phyloP scores from a whole-genome alignment of 2,329 filamentous ascomycete species.

The Cercospora sp. region DNA sequence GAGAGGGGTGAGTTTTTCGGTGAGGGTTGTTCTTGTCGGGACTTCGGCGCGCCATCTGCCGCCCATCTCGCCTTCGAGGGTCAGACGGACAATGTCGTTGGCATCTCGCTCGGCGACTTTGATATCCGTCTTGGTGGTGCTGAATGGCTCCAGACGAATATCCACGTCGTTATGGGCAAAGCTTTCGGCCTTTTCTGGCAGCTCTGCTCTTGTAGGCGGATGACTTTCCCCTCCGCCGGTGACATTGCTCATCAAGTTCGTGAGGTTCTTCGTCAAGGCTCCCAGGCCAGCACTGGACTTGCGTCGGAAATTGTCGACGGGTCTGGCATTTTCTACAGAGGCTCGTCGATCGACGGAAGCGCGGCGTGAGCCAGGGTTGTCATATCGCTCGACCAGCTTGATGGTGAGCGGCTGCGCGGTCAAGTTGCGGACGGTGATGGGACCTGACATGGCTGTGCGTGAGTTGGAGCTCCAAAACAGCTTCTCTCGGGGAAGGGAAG shows the following conservation, averaged over 20 bases:
- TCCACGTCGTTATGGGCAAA: conserved; percentile 64
- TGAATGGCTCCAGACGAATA: conserved; percentile 67
- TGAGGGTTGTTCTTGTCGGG: conserved; percentile 54
- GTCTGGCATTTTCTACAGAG: conserved; percentile 12
- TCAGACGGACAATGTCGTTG: conserved; percentile 70
- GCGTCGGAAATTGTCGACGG: conserved; percentile 17
- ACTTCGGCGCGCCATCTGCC: conserved; percentile 72
- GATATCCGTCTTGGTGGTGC: conserved; percentile 63
- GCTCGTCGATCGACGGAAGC: conserved; percentile 19
- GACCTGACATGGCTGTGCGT: conserved; percentile 31
- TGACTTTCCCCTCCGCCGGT: conserved; percentile 15
- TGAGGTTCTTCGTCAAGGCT: conserved; percentile 25
- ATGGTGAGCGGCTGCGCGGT: conserved; percentile 72
- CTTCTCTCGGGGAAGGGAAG: not conserved
- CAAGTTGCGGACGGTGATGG: conserved; percentile 77
- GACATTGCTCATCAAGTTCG: conserved; percentile 38
- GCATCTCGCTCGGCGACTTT: conserved; percentile 55
- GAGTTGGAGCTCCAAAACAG: not conserved
- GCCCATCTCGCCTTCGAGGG: conserved; percentile 62
- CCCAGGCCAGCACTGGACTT: conserved; percentile 42
- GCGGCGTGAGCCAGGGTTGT: conserved; percentile 50
- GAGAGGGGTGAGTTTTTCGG: conserved; percentile 43
- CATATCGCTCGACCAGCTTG: conserved; percentile 71
- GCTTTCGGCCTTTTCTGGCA: conserved; percentile 58
- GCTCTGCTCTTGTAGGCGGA: conserved; percentile 42